Base-by-base conservation (phyloP, 139 green algal genomes). In the Haematococcus lacustris region DNA sequence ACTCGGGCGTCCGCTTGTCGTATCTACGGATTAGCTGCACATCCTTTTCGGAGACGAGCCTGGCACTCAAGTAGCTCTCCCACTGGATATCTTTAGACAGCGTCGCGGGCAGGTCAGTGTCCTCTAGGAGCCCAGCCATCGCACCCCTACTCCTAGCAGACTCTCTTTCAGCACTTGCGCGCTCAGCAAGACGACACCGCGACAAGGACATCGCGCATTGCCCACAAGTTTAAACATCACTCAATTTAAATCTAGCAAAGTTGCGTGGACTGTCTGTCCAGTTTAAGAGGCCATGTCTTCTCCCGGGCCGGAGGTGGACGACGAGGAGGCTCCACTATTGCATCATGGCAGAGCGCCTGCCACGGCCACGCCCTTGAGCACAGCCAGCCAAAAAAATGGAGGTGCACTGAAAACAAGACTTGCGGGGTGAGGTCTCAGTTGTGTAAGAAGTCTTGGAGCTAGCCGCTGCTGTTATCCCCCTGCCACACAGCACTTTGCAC, bases 61-160 rank as follows among this genome's bases (percentile, higher is more conserved):
- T 73, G 0, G 91, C 89, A 34, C 86, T 93, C 64, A 88, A 79
- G 70, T 94, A 97, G 25, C 83, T 90, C 59, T 92, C 85, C 88
- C 81, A 88, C 23, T 74, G 73, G 3, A 89, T 73, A 3, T 83
- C 74, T 32, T 74, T 64, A 23, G 72, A 30, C 33, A 83, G 61
- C 23, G 79, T 70, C 2, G 7, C 64, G 3, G 34, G 28, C 23
- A 70, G n/a, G 5, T 70, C 64, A 32, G n/a, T 3, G 17, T 70
- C 64, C 37, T 37, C 2, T 7, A 70, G 23, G 6, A 40, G 30
- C 7, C 23, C 3, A 4, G 64, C 64, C 64, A 70, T 70, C 3
- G 43, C 9, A 17, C 43, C n/a, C n/a, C n/a, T n/a, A n/a, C n/a
- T n/a, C n/a, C n/a, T n/a, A n/a, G n/a, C n/a, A n/a, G n/a, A n/a